Evolutionary conservation across 257 asterid species (phyloP).

Genomic region (Rauvolfia tetraphylla): DNA sequence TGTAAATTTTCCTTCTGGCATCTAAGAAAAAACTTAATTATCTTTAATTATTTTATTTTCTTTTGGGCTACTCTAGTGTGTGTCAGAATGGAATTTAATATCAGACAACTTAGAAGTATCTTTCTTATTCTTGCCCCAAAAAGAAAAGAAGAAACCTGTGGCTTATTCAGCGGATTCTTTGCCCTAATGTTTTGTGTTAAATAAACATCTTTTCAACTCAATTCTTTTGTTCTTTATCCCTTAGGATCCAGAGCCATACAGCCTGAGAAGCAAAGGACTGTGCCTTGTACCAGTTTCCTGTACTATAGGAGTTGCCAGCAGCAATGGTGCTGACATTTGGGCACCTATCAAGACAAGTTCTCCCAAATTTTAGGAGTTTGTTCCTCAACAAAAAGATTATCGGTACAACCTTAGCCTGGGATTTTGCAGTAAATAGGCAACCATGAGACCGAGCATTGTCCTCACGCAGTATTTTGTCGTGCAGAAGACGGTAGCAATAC

Average conservation of each 20-base stretch:
- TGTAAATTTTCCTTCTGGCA: neutral
- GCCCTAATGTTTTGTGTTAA: neutral
- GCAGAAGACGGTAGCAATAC: neutral
- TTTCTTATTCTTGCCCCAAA: no score
- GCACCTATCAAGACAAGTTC: slow-evolving; percentile 62
- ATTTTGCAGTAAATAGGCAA: slow-evolving; percentile 5
- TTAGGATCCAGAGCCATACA: slow-evolving; percentile 42
- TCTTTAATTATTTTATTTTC: neutral
- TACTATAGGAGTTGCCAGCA: slow-evolving; percentile 55
- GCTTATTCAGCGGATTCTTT: neutral
- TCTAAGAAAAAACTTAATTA: neutral
- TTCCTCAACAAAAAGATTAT: slow-evolving; percentile 23
- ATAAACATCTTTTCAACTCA: slow-evolving; percentile 1
- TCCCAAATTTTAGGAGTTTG: slow-evolving; percentile 26
- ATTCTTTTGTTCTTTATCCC: slow-evolving; percentile 4
- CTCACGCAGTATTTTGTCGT: slow-evolving; percentile 3
- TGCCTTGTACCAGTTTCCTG: slow-evolving; percentile 68
- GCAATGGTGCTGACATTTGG: slow-evolving; percentile 98
- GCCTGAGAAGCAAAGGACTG: slow-evolving; percentile 65
- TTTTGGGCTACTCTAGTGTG: neutral
- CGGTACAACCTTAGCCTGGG: slow-evolving; percentile 20
- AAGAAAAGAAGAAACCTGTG: no score
- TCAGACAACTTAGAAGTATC: no score
- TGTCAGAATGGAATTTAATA: neutral
- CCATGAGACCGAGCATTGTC: neutral